These are phyloP conservation scores for Persicaria tinctoria DNA, from an alignment of 148 eudicot species.

Conservation along the genomic window DNA sequence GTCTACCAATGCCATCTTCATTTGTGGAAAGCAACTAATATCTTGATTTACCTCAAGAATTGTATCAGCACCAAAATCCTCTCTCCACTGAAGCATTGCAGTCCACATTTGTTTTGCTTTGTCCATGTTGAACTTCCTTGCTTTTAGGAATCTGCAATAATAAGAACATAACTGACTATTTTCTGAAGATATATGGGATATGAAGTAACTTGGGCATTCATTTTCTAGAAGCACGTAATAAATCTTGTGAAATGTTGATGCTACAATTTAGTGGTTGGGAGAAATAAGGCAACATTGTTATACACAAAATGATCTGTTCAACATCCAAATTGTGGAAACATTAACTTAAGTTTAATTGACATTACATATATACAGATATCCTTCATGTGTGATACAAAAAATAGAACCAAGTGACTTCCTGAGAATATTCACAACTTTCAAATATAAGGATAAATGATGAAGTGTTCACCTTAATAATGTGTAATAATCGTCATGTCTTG, in stretches of 20 bases:
- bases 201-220: background rate
- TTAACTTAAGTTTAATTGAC: background rate
- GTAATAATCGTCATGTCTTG: conserved; percentile 16
- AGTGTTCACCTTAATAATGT: conserved; percentile 15
- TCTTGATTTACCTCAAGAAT: conserved; percentile 47
- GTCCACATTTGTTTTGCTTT: conserved; percentile 82
- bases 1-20: background rate
- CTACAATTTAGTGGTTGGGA: background rate
- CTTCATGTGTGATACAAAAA: background rate
- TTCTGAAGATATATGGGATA: background rate
- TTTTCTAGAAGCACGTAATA: background rate
- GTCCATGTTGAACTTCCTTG: conserved; percentile 67
- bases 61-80: conserved; percentile 69
- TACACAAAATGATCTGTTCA: background rate
- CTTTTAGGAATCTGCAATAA: conserved; percentile 63
- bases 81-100: conserved; percentile 80
- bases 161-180: background rate
- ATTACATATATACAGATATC: background rate
- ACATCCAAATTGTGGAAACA: background rate
- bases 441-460: background rate
- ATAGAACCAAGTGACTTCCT: background rate
- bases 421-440: background rate
- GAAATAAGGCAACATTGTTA: background rate
- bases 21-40: background rate
- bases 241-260: background rate